Evolutionary conservation across 768 basidiomycete genomes (phyloP).

Genomic region (Tephrocybe sp.): DNA sequence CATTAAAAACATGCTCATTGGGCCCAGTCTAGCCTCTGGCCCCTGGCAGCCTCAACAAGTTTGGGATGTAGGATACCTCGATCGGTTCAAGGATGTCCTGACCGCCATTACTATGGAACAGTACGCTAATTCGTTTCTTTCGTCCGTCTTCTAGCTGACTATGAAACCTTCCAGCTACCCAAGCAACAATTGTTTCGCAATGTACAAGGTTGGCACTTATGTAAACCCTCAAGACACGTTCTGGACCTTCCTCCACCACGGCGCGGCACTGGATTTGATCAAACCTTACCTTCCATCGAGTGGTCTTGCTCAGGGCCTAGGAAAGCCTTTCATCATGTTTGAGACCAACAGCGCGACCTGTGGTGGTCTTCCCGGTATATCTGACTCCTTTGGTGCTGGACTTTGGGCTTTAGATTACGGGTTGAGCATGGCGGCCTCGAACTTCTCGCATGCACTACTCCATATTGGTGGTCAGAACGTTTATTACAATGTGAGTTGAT

Average conservation of each 20-base stretch:
- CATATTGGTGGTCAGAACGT: slow-evolving; percentile 69
- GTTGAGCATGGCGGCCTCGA: slow-evolving; percentile 59
- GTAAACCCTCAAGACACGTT: slow-evolving; percentile 49
- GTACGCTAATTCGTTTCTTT: slow-evolving; percentile 28
- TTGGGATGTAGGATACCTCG: slow-evolving; percentile 52
- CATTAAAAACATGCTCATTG: slow-evolving; percentile 50
- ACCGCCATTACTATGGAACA: slow-evolving; percentile 54
- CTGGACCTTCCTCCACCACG: slow-evolving; percentile 59
- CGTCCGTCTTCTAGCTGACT: not conserved
- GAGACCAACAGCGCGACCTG: slow-evolving; percentile 73
- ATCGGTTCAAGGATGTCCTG: slow-evolving; percentile 40
- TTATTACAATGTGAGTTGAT: slow-evolving; percentile 59
- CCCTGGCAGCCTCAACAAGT: slow-evolving; percentile 48
- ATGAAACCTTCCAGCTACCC: slow-evolving; percentile 38
- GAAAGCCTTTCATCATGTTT: slow-evolving; percentile 62
- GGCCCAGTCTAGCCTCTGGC: slow-evolving; percentile 61
- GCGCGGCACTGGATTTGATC: slow-evolving; percentile 48
- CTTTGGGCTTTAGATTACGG: slow-evolving; percentile 68
- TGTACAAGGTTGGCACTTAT: slow-evolving; percentile 39
- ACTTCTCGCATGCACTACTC: slow-evolving; percentile 53
- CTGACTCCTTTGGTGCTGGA: slow-evolving; percentile 61
- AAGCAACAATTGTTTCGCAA: slow-evolving; percentile 59
- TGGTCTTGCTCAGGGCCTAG: slow-evolving; percentile 38
- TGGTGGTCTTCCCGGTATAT: slow-evolving; percentile 66
- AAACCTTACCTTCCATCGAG: slow-evolving; percentile 50